A percentile compares a stretch with the other conserved stretches of the same genome.
phyloP scores from a whole-genome alignment of 345 rosid genomes.

The Corymbia maculata region DNA sequence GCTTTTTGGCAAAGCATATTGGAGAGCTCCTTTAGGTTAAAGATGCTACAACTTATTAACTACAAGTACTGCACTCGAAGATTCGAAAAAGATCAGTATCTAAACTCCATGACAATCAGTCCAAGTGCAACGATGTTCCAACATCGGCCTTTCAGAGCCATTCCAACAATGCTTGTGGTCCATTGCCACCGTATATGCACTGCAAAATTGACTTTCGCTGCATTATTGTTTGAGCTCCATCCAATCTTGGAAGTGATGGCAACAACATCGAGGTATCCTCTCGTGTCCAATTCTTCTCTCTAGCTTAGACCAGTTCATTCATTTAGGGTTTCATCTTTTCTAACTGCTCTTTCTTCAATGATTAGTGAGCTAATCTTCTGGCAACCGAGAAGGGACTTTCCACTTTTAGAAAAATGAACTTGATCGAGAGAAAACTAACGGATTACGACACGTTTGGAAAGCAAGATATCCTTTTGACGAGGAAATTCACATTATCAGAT shows the following conservation, averaged over 20 bases:
- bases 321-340: not conserved
- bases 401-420: not conserved
- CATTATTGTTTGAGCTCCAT: not conserved
- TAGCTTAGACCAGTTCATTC: not conserved
- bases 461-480: not conserved
- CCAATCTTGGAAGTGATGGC: not conserved
- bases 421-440: not conserved
- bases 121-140: not conserved
- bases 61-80: not conserved
- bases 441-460: not conserved
- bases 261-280: not conserved
- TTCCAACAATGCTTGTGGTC: slow-evolving; percentile 1
- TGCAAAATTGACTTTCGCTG: not conserved
- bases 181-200: not conserved
- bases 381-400: not conserved
- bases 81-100: slow-evolving; percentile 11
- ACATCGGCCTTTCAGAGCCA: not conserved
- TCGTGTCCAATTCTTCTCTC: not conserved
- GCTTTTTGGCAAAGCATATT: not conserved
- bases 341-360: not conserved
- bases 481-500: not conserved
- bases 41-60: not conserved
- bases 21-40: not conserved
- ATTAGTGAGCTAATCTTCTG: not conserved
- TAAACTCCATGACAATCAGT: not conserved